Evolutionary conservation across 805 yeast species (phyloP), one percentile per base, ranked within the genome.

Genomic region (Phaffomyces antillensis): DNA sequence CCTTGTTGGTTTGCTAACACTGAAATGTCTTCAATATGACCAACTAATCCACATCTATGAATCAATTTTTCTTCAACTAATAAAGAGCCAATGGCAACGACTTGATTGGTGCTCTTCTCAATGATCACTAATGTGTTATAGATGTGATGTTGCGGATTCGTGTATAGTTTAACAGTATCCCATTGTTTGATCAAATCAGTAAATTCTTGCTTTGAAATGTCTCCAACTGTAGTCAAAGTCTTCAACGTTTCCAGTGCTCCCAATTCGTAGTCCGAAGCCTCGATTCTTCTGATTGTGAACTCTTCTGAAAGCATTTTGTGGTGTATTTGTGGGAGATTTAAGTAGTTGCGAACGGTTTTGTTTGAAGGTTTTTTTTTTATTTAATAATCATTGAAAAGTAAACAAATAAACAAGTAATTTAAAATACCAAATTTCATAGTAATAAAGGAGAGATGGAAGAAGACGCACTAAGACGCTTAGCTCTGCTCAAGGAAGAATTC

Each of bases 1-100:
- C 99, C 99, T 59, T 90, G 97, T 60, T 86, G 86, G 17, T 72
- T 66, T 28, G 62, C 60, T 17, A 79, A 72, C 5, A 91, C 95
- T 1, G 97, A 83, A 49, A 91, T 91, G 61, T 91, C 99, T 59
- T 91, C 99, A 51, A 91, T 84, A 66, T 91, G 98, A 2, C 98
- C 98, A 5, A 87, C 95, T 42, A 73, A 64, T 0, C 96, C 95
- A 61, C 93, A 80, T 35, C 69, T 77, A 64, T 91, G 99, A 50
- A 93, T 88, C 50, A 83, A 66, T 63, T 91, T 91, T 41, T 73
- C 74, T 62, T 91, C 99, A 8, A 93, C 69, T 11, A 93, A 56
- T 13, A 91, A 66, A 61, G 84, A 80, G 0, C 98, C 98, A 0
- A 89, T 79, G 5, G 95, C 96, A 0, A 86, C 95, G 11, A 89